Base-by-base conservation (phyloP, 2,329 filamentous ascomycete genomes). In the Coleophoma eucalyptorum region DNA sequence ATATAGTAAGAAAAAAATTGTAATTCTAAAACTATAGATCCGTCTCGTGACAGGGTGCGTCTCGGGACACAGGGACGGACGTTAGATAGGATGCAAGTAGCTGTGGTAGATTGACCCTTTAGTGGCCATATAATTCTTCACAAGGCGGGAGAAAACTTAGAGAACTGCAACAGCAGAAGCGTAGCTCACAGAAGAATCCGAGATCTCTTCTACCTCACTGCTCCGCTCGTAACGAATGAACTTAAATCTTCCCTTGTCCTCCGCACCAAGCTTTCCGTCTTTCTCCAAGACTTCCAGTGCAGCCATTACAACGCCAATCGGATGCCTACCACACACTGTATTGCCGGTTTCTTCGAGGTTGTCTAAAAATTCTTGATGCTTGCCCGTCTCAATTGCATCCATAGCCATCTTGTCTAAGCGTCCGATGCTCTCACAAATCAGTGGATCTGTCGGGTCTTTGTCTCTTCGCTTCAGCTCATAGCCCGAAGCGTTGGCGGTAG, bases 311-410 rank as follows among this genome's bases (percentile, higher is more conserved):
- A 97, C 86, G 0, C 94, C 92, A 61, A 99, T 97, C 0, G 94
- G 94, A 72, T 99, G 94, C 45, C 93, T 78, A 3, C 94, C 94
- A 64, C 94, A 99, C 0, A 99, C 90, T 0, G 94, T 97, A 62
- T 99, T 99, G 13, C 82, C 81, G 0, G 93, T 97, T 34, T 80
- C 71, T 48, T 76, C 70, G 18, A 99, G 69, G 38, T 83, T 85
- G 3, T 80, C 73, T 15, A 89, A 73, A 67, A 97, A 97, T 0
- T 69, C 72, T 19, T 79, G 72, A 61, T 96, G 87, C 7, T 71
- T 76, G 1, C 93, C 92, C 2, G 83, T 84, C 65, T 92, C 84
- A 38, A 97, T 89, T 0, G 90, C 90, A 46, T 86, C 81, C 79
- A 97, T 97, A 38, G 90, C 90, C 33, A 86, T 76, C 54, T 87